Evolutionary conservation across 140 eudicot species (phyloP).

Genomic region (Bidens hawaiensis): DNA sequence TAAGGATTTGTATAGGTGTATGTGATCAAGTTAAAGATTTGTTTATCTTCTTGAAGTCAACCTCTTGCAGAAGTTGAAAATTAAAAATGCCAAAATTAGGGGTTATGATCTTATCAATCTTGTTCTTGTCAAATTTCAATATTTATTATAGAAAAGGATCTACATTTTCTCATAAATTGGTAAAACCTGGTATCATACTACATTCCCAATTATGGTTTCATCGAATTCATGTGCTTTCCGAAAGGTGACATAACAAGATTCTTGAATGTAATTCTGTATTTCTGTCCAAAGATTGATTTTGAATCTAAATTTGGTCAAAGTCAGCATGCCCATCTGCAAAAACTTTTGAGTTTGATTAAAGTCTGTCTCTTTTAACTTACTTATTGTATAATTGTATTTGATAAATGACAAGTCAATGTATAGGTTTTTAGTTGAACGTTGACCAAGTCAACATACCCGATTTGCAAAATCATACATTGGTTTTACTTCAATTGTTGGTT

Average conservation of each 20-base stretch:
- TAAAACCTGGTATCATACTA: too few species aligned
- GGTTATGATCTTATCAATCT: conserved; percentile 14
- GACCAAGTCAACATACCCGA: conserved; percentile 16
- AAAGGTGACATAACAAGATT: not conserved
- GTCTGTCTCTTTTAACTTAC: not conserved
- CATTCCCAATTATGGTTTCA: too few species aligned
- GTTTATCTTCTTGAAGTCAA: conserved; percentile 4
- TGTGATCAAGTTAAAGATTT: too few species aligned
- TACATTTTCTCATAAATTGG: too few species aligned
- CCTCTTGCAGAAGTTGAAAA: not conserved
- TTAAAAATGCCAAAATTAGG: conserved; percentile 35
- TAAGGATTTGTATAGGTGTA: too few species aligned
- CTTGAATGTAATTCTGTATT: conserved; percentile 8
- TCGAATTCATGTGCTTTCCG: too few species aligned
- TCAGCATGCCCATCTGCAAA: not conserved
- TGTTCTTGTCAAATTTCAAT: conserved; percentile 33
- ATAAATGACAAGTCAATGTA: not conserved
- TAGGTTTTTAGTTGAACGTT: not conserved
- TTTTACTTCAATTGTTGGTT: too few species aligned
- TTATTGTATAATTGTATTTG: not conserved
- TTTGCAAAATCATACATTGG: conserved; percentile 6
- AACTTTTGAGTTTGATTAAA: not conserved
- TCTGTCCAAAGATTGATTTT: conserved; percentile 5
- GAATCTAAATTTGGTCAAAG: conserved; percentile 9
- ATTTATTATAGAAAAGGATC: conserved; percentile 18